These are phyloP conservation scores for Polyplosphaeria fusca DNA, from an alignment of 495 filamentous ascomycete species.

Conservation along the genomic window DNA sequence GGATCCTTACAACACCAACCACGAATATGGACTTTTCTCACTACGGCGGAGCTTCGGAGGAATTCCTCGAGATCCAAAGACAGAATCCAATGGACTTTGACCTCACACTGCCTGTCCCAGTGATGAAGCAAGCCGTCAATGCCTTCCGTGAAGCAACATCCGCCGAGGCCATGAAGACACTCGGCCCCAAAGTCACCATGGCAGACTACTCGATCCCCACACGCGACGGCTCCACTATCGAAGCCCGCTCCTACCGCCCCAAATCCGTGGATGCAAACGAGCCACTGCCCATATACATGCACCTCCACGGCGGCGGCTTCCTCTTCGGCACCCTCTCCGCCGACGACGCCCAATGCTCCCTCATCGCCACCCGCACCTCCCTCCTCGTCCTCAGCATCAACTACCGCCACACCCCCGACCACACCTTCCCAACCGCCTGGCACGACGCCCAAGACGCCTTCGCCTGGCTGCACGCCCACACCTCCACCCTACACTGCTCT, in stretches of 20 bases:
- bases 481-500: not conserved
- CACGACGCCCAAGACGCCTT: constrained; percentile 22
- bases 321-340: constrained; percentile 10
- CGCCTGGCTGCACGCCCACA: constrained; percentile 20
- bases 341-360: constrained; percentile 14
- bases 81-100: constrained; percentile 4
- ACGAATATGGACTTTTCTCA: constrained; percentile 20
- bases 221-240: constrained; percentile 11
- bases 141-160: not conserved
- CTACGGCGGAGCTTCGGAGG: constrained; percentile 15
- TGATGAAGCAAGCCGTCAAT: not conserved
- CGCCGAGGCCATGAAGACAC: constrained; percentile 4
- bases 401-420: constrained; percentile 29
- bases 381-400: constrained; percentile 19
- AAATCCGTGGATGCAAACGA: not conserved
- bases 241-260: constrained; percentile 17
- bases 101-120: not conserved
- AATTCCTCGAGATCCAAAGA: constrained; percentile 17
- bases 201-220: constrained; percentile 9
- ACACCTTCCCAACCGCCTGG: constrained; percentile 18
- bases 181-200: constrained; percentile 11
- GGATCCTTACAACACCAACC: not conserved
- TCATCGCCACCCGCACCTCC: constrained; percentile 2
- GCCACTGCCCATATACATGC: constrained; percentile 12
- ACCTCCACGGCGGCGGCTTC: constrained; percentile 32